Base-by-base conservation (phyloP, 2,329 filamentous ascomycete species). In the Venturia oleaginea region DNA sequence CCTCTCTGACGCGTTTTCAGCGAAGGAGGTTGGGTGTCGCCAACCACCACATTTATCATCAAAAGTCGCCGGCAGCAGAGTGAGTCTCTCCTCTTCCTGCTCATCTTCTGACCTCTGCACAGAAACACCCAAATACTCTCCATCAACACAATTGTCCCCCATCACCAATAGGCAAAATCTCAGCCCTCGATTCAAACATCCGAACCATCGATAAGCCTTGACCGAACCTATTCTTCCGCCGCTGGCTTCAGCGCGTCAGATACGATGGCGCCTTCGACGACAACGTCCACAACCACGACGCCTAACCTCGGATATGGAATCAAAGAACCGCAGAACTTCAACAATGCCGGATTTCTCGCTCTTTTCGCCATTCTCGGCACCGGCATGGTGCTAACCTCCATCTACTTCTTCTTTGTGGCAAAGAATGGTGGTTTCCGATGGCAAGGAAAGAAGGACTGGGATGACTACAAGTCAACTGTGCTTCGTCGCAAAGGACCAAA, bases 341-440 rank as follows among this genome's bases (percentile, higher is more conserved):
- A 80, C 70, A 81, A 81, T 67, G 69, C 74, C 11, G 90, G 86
- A 65, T 86, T 96, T 70, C 90, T 97, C 72, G 87, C 88, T 0
- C 80, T 97, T 0, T 96, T 97, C 73, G 93, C 90, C 13, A 75
- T 97, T 22, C 85, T 97, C 62, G 91, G 90, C 40, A 86, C 86
- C 0, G 85, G 79, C 38, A 89, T 97, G 72, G 89, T 94, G 30
- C 66, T 90, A 3, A 84, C 81, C 0, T 84, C 83, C 30, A 91
- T 97, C 72, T 99, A 94, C 92, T 97, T 99, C 83, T 97, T 99
- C 83, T 96, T 96, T 83, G 95, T 91, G 89, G 93, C 93, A 65
- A 93, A 90, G 78, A 96, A 97, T 70, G 94, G 94, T 67, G 94
- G 94, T 17, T 97, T 97, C 79, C 80, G 89, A 68, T 97, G 92